phyloP scores from a whole-genome alignment of 257 asterid species.

The Cruciata laevipes region DNA sequence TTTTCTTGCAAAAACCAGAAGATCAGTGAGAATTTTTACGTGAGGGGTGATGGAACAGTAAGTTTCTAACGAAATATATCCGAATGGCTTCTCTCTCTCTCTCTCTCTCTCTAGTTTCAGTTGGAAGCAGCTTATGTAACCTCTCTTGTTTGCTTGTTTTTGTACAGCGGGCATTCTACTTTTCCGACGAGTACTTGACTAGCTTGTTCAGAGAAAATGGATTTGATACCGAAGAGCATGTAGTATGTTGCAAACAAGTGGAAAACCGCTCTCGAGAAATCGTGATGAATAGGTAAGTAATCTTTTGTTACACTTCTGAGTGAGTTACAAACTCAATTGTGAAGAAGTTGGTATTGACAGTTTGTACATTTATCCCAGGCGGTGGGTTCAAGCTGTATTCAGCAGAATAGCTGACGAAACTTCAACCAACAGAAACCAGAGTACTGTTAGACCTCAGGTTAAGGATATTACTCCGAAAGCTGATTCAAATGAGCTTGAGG shows the following conservation, averaged over 20 bases:
- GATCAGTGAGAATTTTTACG: constrained; percentile 93
- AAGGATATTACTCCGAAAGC: constrained; percentile 24
- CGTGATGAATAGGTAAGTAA: constrained; percentile 71
- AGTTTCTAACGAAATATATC: constrained; percentile 25
- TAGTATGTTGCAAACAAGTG: constrained; percentile 89
- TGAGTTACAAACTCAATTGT: not conserved
- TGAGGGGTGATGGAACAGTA: constrained; percentile 98
- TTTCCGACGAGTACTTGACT: constrained; percentile 71
- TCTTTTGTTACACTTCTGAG: not conserved
- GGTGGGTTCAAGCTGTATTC: constrained; percentile 98
- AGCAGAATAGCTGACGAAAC: constrained; percentile 20
- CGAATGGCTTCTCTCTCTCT: constrained; percentile 3
- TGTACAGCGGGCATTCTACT: constrained; percentile 90
- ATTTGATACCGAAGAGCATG: constrained; percentile 64
- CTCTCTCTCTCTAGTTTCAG: not conserved
- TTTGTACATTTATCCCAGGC: constrained; percentile 41
- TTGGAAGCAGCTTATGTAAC: constrained; percentile 19
- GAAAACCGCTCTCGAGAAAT: constrained; percentile 84
- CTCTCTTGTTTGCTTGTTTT: constrained; percentile 1
- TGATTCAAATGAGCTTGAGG: constrained; percentile 31
- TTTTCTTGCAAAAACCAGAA: constrained; percentile 82
- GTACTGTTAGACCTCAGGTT: constrained; percentile 21
- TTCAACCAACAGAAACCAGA: constrained; percentile 19
- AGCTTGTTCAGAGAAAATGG: constrained; percentile 62
- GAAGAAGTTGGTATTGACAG: not conserved